Conservation (phyloP, 768 basidiomycete genomes). For the Chalciporus pseudorubinellus region DNA sequence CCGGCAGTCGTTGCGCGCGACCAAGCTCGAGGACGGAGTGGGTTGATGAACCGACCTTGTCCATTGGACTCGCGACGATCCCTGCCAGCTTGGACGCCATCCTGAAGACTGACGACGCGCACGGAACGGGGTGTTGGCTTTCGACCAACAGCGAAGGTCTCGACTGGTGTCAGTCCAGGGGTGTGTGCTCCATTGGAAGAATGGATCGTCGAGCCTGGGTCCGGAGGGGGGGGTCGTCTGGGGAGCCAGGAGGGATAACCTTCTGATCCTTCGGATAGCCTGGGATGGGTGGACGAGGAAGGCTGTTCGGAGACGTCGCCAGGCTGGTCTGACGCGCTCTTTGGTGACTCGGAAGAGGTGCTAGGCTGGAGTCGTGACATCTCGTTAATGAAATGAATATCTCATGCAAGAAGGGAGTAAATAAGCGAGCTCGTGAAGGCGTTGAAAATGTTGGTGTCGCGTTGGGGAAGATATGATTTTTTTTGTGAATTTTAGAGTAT, state of each 20-base stretch:
- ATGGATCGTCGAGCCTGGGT: slow-evolving; percentile 68
- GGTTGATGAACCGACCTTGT: slow-evolving; percentile 44
- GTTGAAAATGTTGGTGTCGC: slow-evolving; percentile 33
- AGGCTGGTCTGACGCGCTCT: slow-evolving; percentile 29
- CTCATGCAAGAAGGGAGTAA: slow-evolving; percentile 30
- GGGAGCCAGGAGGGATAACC: slow-evolving; percentile 88
- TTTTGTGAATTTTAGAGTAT: slow-evolving; percentile 22
- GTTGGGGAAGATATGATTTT: slow-evolving; percentile 22
- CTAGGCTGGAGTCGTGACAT: slow-evolving; percentile 36
- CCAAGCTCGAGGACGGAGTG: slow-evolving; percentile 49
- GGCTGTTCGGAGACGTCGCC: slow-evolving; percentile 34
- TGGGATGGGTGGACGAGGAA: slow-evolving; percentile 34
- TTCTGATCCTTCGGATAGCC: slow-evolving; percentile 47
- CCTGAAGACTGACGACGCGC: slow-evolving; percentile 72
- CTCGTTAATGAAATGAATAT: slow-evolving; percentile 32
- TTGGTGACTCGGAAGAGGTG: slow-evolving; percentile 30
- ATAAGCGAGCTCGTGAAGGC: slow-evolving; percentile 29
- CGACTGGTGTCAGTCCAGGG: slow-evolving; percentile 32
- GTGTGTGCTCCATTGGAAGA: slow-evolving; percentile 47
- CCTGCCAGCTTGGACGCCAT: slow-evolving; percentile 41
- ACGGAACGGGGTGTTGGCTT: slow-evolving; percentile 80
- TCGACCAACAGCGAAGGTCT: slow-evolving; percentile 50
- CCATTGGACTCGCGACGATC: slow-evolving; percentile 50
- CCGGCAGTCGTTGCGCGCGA: slow-evolving; percentile 53
- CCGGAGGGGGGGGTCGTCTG: slow-evolving; percentile 70